These are phyloP conservation scores for Achlya hypogyna DNA, from an alignment of 352 stramenopile species.

Conservation along the genomic window DNA sequence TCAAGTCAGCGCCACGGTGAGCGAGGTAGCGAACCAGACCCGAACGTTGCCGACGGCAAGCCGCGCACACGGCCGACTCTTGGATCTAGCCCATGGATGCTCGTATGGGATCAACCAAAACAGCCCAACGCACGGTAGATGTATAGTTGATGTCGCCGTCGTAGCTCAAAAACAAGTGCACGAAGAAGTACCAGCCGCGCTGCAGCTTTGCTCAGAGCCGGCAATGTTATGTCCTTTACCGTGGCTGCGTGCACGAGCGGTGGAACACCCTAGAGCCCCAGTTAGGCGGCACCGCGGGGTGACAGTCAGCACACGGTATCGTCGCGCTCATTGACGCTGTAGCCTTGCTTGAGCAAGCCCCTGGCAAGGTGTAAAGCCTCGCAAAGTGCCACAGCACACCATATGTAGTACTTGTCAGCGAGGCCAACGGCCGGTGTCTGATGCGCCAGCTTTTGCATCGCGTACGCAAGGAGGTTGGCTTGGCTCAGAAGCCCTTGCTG, in stretches of 20 bases:
- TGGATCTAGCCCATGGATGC: background rate
- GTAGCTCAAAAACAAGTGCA: conserved; percentile 1
- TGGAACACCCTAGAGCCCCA: conserved; percentile 4
- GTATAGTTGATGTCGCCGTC: conserved; percentile 9
- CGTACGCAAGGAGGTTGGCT: conserved; percentile 13
- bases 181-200: conserved; percentile 1
- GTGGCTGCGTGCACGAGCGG: conserved; percentile 11
- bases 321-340: conserved; percentile 15
- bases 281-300: background rate
- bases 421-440: background rate
- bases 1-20: background rate
- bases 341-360: conserved; percentile 4
- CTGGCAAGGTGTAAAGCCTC: background rate
- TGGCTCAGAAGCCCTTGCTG: background rate
- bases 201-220: background rate
- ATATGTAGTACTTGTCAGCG: conserved; percentile 5
- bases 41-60: conserved; percentile 1
- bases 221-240: background rate
- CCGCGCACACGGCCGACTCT: conserved; percentile 11
- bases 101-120: background rate
- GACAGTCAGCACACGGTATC: background rate
- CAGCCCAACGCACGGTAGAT: background rate
- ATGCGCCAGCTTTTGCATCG: conserved; percentile 12
- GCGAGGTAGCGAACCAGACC: conserved; percentile 4
- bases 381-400: background rate